phyloP scores from a whole-genome alignment of 805 yeast genomes.

The Lachancea nothofagi region DNA sequence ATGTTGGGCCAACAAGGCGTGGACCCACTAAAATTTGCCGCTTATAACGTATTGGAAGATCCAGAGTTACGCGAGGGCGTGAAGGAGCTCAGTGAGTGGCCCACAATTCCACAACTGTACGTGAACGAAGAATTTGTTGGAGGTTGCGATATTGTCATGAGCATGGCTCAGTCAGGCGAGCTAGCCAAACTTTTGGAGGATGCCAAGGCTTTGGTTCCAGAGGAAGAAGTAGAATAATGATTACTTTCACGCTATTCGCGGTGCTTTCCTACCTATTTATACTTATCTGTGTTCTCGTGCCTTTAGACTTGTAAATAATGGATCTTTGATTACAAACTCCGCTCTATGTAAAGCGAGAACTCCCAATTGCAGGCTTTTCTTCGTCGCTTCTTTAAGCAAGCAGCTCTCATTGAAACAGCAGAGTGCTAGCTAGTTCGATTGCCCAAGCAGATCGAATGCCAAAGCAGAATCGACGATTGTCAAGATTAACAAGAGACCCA shows the following conservation, averaged over 20 bases:
- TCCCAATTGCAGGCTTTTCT: conserved; percentile 2
- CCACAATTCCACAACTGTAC: conserved; percentile 95
- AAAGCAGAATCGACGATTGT: no score
- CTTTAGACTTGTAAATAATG: conserved; percentile 37
- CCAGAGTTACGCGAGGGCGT: conserved; percentile 90
- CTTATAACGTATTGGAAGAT: conserved; percentile 93
- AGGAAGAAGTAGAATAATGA: conserved; percentile 45
- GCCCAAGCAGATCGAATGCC: not conserved
- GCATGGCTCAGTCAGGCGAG: conserved; percentile 91
- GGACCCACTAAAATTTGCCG: conserved; percentile 93
- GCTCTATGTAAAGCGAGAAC: conserved; percentile 23
- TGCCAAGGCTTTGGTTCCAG: conserved; percentile 74
- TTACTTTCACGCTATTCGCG: not conserved
- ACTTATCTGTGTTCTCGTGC: conserved; percentile 34
- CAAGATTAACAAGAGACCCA: not conserved
- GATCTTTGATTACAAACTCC: conserved; percentile 36
- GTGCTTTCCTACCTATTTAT: not conserved
- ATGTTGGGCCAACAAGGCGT: conserved; percentile 95
- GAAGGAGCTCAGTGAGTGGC: conserved; percentile 95
- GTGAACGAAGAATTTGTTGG: conserved; percentile 90
- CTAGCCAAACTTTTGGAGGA: conserved; percentile 76
- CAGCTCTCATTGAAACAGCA: conserved; percentile 7
- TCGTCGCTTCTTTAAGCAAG: conserved; percentile 10
- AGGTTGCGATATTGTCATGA: conserved; percentile 91
- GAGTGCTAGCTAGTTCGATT: conserved; percentile 5